phyloP scores from a whole-genome alignment of 805 yeast genomes.

The Suhomyces emberorum region DNA sequence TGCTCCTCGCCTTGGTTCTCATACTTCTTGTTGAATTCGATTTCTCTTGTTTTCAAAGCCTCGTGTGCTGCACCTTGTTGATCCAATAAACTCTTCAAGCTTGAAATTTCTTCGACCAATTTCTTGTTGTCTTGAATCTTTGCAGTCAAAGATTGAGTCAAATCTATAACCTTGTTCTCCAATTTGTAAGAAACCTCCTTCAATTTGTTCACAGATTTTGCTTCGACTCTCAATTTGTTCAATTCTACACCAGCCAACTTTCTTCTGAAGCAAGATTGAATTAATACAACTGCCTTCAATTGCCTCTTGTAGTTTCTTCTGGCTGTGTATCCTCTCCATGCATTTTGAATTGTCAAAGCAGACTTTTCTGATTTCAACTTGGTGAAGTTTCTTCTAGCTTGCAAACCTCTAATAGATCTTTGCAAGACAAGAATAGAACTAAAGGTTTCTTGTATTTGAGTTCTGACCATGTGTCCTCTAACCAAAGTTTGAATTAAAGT shows the following conservation, averaged over 20 bases:
- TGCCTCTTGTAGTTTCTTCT: conserved; percentile 48
- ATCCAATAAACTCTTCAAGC: conserved; percentile 43
- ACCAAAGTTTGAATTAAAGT: conserved; percentile 63
- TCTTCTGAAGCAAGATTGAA: conserved; percentile 79
- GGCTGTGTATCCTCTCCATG: conserved; percentile 65
- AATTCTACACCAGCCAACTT: conserved; percentile 67
- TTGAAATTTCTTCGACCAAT: conserved; percentile 58
- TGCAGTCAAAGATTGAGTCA: conserved; percentile 78
- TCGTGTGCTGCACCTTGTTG: conserved; percentile 54
- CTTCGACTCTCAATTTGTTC: conserved; percentile 69
- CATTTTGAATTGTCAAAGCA: conserved; percentile 69
- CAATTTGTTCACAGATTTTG: conserved; percentile 85
- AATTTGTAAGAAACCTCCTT: conserved; percentile 89
- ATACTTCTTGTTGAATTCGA: conserved; percentile 47
- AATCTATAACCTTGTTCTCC: conserved; percentile 96
- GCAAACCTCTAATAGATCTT: conserved; percentile 48
- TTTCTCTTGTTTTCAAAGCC: conserved; percentile 51
- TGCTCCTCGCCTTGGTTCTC: conserved; percentile 47
- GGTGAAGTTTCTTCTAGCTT: conserved; percentile 50
- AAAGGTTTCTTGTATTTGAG: conserved; percentile 28
- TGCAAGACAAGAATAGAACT: conserved; percentile 43
- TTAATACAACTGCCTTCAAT: conserved; percentile 56
- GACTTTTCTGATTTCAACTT: conserved; percentile 56
- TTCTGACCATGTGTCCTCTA: conserved; percentile 54
- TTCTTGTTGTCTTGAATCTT: conserved; percentile 81